phyloP scores from a whole-genome alignment of 306 rosid genomes.

The Lablab purpureus region DNA sequence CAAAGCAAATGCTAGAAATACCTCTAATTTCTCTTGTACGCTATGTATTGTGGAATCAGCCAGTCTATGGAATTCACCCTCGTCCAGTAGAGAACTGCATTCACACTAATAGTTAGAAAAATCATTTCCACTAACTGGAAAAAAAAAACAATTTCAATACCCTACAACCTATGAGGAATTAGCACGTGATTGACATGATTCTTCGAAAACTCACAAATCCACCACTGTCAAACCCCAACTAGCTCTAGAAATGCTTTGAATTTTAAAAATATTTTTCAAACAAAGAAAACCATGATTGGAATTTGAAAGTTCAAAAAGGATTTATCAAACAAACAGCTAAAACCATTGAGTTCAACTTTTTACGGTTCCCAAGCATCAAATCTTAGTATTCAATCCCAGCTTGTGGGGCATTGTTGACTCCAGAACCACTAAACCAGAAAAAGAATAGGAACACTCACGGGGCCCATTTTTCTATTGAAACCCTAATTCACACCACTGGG shows the following conservation, averaged over 20 bases:
- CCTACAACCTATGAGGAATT: not conserved
- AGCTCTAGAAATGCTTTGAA: not conserved
- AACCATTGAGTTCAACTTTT: not conserved
- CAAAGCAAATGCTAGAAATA: constrained; percentile 18
- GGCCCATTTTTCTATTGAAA: not conserved
- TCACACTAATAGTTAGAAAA: constrained; percentile 58
- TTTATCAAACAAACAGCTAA: not conserved
- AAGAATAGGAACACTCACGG: not conserved
- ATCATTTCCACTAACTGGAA: constrained; percentile 21
- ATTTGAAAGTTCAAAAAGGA: not conserved
- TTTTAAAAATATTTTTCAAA: not conserved
- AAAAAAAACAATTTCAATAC: constrained; percentile 10
- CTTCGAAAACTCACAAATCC: constrained; percentile 3
- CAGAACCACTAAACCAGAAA: not conserved
- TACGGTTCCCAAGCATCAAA: not conserved
- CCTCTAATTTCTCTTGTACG: constrained; percentile 90
- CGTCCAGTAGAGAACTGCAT: constrained; percentile 78
- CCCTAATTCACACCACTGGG: not conserved
- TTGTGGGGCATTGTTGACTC: not conserved
- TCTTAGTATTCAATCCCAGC: not conserved
- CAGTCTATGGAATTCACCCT: constrained; percentile 75
- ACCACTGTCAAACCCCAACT: not conserved
- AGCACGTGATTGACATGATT: not conserved
- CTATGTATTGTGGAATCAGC: constrained; percentile 82
- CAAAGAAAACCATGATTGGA: not conserved